Evolutionary conservation across 345 rosid species (phyloP).

Genomic region (Pistacia integerrima): DNA sequence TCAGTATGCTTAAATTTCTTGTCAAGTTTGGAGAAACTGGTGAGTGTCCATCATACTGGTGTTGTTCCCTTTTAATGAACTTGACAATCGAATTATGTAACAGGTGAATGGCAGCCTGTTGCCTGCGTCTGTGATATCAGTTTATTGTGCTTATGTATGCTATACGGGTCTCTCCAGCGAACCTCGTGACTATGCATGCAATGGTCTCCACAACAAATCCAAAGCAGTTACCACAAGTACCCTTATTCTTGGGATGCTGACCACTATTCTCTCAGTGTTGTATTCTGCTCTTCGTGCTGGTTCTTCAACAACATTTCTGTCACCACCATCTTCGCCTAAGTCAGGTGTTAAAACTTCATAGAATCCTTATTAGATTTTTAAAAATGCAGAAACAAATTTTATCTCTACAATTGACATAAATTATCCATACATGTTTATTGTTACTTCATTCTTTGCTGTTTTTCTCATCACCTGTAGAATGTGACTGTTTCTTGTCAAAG

Average conservation of each 20-base stretch:
- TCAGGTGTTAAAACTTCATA: conserved; percentile 48
- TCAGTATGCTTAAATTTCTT: not conserved
- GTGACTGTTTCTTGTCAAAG: not conserved
- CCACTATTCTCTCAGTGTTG: conserved; percentile 83
- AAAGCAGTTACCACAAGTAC: conserved; percentile 77
- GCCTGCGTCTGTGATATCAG: conserved; percentile 91
- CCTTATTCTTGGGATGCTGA: conserved; percentile 86
- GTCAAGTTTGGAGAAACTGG: not conserved
- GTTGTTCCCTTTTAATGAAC: not conserved
- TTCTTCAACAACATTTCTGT: conserved; percentile 79
- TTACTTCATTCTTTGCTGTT: not conserved
- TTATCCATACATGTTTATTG: not conserved
- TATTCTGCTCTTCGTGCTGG: conserved; percentile 97
- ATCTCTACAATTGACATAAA: not conserved
- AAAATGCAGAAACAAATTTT: not conserved
- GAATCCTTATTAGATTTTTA: not conserved
- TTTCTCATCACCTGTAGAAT: not conserved
- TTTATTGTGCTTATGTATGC: conserved; percentile 94
- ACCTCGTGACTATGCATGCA: conserved; percentile 89
- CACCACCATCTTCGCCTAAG: conserved; percentile 91
- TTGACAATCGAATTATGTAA: conserved; percentile 19
- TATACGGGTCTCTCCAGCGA: conserved; percentile 96
- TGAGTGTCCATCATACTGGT: not conserved
- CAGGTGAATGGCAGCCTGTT: conserved; percentile 97
- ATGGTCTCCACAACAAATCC: conserved; percentile 79